These are phyloP conservation scores for Rhizopus delemar DNA, from an alignment of 371 early-diverging fungal species.

Conservation along the genomic window DNA sequence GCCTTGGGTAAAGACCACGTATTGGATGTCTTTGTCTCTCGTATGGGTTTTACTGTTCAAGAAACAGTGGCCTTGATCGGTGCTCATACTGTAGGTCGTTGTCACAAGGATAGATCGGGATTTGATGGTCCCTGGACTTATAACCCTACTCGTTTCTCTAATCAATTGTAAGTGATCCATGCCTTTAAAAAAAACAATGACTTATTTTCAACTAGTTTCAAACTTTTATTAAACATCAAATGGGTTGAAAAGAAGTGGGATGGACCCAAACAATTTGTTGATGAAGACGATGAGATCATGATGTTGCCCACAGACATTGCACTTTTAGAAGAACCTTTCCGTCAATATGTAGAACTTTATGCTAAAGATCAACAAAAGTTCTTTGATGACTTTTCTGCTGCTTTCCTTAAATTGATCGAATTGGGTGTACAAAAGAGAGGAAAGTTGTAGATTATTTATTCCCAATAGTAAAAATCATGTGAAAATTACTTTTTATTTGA, in stretches of 20 bases:
- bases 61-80: conserved; percentile 87
- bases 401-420: conserved; percentile 81
- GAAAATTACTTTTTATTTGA: not conserved
- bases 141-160: conserved; percentile 83
- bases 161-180: conserved; percentile 62
- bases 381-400: conserved; percentile 79
- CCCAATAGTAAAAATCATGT: not conserved
- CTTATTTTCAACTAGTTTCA: conserved; percentile 46
- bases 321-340: conserved; percentile 68
- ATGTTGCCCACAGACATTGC: conserved; percentile 91
- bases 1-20: conserved; percentile 71
- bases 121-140: conserved; percentile 88
- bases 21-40: conserved; percentile 71
- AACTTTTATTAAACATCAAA: conserved; percentile 61
- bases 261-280: conserved; percentile 75
- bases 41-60: conserved; percentile 77
- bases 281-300: conserved; percentile 73
- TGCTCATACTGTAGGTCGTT: conserved; percentile 89
- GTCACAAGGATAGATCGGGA: conserved; percentile 82
- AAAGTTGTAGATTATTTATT: conserved; percentile 35
- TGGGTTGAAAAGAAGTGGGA: conserved; percentile 77
- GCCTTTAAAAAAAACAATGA: not conserved
- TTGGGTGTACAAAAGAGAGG: conserved; percentile 68
- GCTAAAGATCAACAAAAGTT: conserved; percentile 76
- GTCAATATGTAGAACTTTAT: conserved; percentile 73